phyloP scores from a whole-genome alignment of 2,329 filamentous ascomycete genomes.

The Trichoderma arundinaceum region DNA sequence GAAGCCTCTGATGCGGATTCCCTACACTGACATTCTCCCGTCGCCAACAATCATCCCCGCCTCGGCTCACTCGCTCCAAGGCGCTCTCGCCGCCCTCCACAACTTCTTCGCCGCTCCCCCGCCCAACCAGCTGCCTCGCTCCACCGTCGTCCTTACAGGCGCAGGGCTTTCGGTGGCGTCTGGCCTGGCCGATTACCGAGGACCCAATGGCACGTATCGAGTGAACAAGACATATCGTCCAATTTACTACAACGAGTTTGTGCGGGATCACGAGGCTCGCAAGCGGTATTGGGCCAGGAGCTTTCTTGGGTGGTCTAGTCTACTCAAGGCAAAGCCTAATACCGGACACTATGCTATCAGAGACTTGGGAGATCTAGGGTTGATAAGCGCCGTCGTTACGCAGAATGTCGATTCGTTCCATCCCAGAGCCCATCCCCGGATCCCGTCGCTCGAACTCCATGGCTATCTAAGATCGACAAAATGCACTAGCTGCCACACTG shows the following conservation, averaged over 20 bases:
- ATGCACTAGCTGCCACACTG: constrained; percentile 77
- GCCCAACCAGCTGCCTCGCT: constrained; percentile 53
- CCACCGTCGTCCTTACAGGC: constrained; percentile 67
- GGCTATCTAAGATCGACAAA: constrained; percentile 83
- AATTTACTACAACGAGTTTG: constrained; percentile 92
- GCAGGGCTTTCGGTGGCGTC: constrained; percentile 94
- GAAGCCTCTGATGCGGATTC: constrained; percentile 82
- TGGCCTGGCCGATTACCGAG: constrained; percentile 90
- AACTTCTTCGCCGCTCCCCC: constrained; percentile 73
- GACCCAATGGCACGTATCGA: constrained; percentile 87
- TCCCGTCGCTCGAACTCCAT: constrained; percentile 84
- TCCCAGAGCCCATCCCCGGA: constrained; percentile 71
- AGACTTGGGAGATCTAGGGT: constrained; percentile 71
- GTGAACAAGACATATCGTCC: constrained; percentile 89
- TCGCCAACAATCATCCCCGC: constrained; percentile 75
- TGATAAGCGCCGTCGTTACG: constrained; percentile 80
- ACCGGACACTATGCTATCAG: constrained; percentile 77
- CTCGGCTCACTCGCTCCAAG: constrained; percentile 70
- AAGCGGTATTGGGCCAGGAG: constrained; percentile 96
- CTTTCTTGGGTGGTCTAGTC: constrained; percentile 88
- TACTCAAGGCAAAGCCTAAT: constrained; percentile 82
- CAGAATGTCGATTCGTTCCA: constrained; percentile 99
- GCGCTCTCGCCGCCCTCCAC: constrained; percentile 77
- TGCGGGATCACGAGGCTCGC: constrained; percentile 77
- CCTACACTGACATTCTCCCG: constrained; percentile 84